Percentiles rank a stretch among this genome's conserved stretches.
Conservation (phyloP, 129 eudicot genomes). For the Rutidosis leptorrhynchoides region DNA sequence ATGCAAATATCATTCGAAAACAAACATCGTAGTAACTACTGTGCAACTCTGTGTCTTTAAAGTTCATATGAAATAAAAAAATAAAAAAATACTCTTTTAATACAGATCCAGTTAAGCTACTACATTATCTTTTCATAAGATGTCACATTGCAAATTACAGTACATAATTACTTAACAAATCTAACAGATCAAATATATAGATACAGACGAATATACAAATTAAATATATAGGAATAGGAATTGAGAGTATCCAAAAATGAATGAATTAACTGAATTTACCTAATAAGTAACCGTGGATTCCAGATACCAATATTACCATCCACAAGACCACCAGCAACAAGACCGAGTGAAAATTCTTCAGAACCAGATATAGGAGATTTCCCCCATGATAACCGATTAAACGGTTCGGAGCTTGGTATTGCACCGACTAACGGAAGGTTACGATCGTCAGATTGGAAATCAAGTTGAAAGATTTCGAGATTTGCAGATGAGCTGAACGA, state of each 20-base stretch:
- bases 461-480: conserved; percentile 86
- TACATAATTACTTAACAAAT: conserved; percentile 11
- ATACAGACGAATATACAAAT: neutral
- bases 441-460: conserved; percentile 82
- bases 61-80: neutral
- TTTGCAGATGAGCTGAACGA: conserved; percentile 90
- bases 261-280: conserved; percentile 30
- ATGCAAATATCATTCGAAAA: neutral
- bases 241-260: neutral
- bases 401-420: conserved; percentile 72
- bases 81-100: neutral
- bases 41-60: neutral
- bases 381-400: conserved; percentile 89
- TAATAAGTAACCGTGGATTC: conserved; percentile 72
- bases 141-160: neutral
- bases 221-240: neutral
- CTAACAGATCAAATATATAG: conserved; percentile 1
- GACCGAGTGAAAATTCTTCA: conserved; percentile 66
- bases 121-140: neutral
- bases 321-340: conserved; percentile 90
- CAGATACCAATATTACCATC: conserved; percentile 91
- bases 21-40: neutral
- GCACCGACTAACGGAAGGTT: conserved; percentile 54
- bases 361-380: conserved; percentile 47
- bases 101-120: neutral